Percentiles rank a stretch among this genome's conserved stretches.
phyloP scores from a whole-genome alignment of 2,329 filamentous ascomycete genomes.

The Arthrocladium fulminans region DNA sequence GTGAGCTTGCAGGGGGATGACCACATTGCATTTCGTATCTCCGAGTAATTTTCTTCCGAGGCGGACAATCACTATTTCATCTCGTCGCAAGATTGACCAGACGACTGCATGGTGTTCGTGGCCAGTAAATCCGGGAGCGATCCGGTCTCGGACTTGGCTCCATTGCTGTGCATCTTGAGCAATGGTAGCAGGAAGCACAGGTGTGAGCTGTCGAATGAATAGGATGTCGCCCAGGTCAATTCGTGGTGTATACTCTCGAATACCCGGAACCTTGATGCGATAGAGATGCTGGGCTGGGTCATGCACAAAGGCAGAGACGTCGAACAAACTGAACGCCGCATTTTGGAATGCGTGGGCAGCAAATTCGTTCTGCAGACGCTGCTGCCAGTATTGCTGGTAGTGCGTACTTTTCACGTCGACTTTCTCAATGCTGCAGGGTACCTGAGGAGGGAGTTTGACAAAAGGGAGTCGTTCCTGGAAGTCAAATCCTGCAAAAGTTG shows the following conservation, averaged over 20 bases:
- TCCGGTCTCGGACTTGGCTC: constrained; percentile 13
- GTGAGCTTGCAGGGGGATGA: constrained; percentile 19
- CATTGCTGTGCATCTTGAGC: constrained; percentile 5
- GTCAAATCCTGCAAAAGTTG: constrained; percentile 16
- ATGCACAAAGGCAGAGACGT: constrained; percentile 12
- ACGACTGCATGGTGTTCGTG: constrained; percentile 23
- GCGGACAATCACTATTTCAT: constrained; percentile 20
- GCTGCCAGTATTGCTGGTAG: constrained; percentile 22
- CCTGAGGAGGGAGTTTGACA: constrained; percentile 13
- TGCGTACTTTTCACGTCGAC: constrained; percentile 10
- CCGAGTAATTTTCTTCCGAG: constrained; percentile 15
- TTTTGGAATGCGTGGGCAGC: constrained; percentile 18
- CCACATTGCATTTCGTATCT: constrained; percentile 20
- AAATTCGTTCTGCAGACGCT: constrained; percentile 23
- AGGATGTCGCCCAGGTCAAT: constrained; percentile 23
- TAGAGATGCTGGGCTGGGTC: constrained; percentile 16
- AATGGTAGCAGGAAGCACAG: constrained; percentile 12
- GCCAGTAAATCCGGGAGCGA: constrained; percentile 24
- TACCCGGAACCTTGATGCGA: constrained; percentile 22
- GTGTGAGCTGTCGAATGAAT: constrained; percentile 22
- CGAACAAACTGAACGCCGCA: constrained; percentile 18
- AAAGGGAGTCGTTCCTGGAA: constrained; percentile 16
- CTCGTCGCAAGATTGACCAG: constrained; percentile 17
- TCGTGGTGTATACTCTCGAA: constrained; percentile 22
- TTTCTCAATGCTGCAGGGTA: constrained; percentile 11